Evolutionary conservation across 192 early-diverging fungal species (phyloP).

Genomic region (Blastocladiella britannica): DNA sequence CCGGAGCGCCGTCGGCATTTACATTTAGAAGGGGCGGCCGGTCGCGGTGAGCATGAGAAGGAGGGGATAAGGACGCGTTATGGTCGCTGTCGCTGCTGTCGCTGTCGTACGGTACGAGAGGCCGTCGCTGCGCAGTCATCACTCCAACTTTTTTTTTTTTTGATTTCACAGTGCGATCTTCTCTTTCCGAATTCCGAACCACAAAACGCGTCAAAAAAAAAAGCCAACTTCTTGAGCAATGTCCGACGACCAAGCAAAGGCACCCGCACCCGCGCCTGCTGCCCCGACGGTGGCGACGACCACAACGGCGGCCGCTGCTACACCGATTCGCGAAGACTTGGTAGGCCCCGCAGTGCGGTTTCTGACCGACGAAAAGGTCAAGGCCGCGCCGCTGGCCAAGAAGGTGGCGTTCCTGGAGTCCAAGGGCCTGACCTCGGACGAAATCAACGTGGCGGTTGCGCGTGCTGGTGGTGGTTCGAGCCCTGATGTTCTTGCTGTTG

Average conservation of each 20-base stretch:
- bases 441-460: conserved; percentile 77
- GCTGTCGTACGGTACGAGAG: neutral
- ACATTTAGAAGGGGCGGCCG: neutral
- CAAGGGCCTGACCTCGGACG: conserved; percentile 75
- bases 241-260: neutral
- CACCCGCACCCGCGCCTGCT: neutral
- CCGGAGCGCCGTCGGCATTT: neutral
- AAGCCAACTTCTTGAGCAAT: neutral
- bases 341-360: conserved; percentile 75
- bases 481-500: conserved; percentile 4
- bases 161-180: no score
- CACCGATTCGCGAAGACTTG: conserved; percentile 44
- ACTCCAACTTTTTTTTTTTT: neutral
- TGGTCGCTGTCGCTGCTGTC: neutral
- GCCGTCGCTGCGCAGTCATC: neutral
- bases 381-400: conserved; percentile 66
- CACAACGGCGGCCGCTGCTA: neutral
- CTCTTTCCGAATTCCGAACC: no score
- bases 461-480: conserved; percentile 26
- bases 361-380: conserved; percentile 79
- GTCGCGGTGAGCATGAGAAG: neutral
- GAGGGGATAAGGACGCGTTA: neutral
- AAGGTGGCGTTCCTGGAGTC: conserved; percentile 86
- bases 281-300: neutral
- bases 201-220: no score